phyloP scores from a whole-genome alignment of 805 yeast genomes.

The Nakazawaea populi region DNA sequence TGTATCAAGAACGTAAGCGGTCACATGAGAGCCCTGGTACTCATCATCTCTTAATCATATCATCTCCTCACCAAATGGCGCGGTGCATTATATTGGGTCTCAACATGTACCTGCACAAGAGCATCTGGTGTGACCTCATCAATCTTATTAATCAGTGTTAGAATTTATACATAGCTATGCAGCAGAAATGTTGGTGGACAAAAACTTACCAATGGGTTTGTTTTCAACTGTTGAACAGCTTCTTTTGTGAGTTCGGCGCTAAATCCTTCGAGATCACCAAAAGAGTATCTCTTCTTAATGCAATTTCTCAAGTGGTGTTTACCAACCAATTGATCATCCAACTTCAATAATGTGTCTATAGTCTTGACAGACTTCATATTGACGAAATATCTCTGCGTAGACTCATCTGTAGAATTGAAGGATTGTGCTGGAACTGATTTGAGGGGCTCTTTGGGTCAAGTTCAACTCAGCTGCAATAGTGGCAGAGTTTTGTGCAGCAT shows the following conservation, averaged over 20 bases:
- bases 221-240: conserved; percentile 38
- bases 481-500: background rate
- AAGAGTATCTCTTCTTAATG: conserved; percentile 48
- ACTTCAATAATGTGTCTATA: conserved; percentile 7
- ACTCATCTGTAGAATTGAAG: background rate
- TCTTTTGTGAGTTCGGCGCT: conserved; percentile 53
- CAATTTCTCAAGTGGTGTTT: conserved; percentile 38
- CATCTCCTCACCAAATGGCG: conserved; percentile 56
- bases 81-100: conserved; percentile 32
- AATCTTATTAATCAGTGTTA: conserved; percentile 25
- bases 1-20: conserved; percentile 78
- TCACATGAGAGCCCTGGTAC: conserved; percentile 51
- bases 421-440: background rate
- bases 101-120: conserved; percentile 43
- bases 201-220: conserved; percentile 43
- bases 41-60: conserved; percentile 23
- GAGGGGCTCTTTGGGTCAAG: no score
- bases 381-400: conserved; percentile 6
- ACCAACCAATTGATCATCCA: conserved; percentile 13
- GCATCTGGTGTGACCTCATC: conserved; percentile 67
- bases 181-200: background rate
- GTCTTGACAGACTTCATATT: conserved; percentile 5
- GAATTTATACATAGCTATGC: background rate
- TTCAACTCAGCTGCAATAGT: no score
- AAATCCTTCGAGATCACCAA: conserved; percentile 70